These are phyloP conservation scores for Orbilia blumenaviensis DNA, from an alignment of 2,329 filamentous ascomycete species.

Conservation along the genomic window DNA sequence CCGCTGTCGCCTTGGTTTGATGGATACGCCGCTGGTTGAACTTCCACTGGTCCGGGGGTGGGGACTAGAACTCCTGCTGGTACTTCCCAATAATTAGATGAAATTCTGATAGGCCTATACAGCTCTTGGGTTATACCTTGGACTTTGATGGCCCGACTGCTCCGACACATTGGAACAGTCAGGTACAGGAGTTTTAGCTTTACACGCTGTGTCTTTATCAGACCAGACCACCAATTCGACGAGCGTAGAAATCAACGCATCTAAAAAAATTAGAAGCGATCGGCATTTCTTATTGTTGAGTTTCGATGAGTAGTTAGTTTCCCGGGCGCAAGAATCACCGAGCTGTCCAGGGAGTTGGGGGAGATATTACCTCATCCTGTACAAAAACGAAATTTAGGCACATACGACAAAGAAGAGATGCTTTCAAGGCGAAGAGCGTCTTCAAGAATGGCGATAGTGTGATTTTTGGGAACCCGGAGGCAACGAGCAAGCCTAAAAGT, in stretches of 20 bases:
- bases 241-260: neutral
- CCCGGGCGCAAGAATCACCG: neutral
- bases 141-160: neutral
- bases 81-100: no score
- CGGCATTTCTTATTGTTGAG: neutral
- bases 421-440: neutral
- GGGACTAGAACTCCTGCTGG: no score
- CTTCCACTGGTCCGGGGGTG: no score
- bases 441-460: neutral
- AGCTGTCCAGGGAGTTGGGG: no score
- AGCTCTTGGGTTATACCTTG: no score
- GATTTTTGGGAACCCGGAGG: neutral
- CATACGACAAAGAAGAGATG: neutral
- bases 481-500: neutral
- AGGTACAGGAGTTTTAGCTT: neutral
- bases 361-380: conserved; percentile 13
- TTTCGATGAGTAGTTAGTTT: neutral
- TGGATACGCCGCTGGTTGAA: neutral
- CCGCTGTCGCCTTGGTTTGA: neutral
- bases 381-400: neutral
- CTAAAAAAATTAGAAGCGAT: neutral
- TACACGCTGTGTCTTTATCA: neutral
- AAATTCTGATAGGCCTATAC: no score
- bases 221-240: neutral
- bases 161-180: neutral